These are phyloP conservation scores for Teratosphaeria viscida DNA, from an alignment of 2,329 filamentous ascomycete genomes.

Conservation along the genomic window DNA sequence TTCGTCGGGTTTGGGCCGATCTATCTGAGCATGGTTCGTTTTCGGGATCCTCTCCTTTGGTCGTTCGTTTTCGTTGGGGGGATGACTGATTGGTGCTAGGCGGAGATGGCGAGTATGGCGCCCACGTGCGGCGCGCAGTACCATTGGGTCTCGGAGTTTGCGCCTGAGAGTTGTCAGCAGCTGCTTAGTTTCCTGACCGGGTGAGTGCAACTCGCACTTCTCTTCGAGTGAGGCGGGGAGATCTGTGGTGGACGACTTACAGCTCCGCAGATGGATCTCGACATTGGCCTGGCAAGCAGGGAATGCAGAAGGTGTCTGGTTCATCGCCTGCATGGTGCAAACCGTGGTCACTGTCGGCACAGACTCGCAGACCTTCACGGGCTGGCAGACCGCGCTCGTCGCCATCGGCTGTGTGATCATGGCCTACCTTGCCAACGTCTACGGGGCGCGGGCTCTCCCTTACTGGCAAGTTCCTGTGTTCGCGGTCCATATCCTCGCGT, in stretches of 20 bases:
- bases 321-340: neutral
- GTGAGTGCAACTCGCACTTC: neutral
- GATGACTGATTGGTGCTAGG: conserved; percentile 5
- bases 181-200: neutral
- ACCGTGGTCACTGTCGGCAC: neutral
- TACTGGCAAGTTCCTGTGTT: conserved; percentile 4
- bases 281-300: neutral
- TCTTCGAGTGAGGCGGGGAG: neutral
- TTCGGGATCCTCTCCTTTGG: neutral
- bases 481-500: conserved; percentile 2
- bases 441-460: conserved; percentile 1
- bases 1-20: conserved; percentile 8
- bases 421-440: neutral
- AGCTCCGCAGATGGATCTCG: neutral
- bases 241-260: neutral
- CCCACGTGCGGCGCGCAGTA: neutral
- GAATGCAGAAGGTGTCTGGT: neutral
- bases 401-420: neutral
- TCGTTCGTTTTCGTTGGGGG: neutral
- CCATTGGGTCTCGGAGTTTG: neutral
- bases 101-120: conserved; percentile 13
- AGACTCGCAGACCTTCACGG: neutral
- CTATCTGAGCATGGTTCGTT: neutral
- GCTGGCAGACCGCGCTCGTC: neutral
- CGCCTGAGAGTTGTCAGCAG: neutral